Evolutionary conservation across 2,329 filamentous ascomycete genomes (phyloP).

Genomic region (Colletotrichum tamarilloi): DNA sequence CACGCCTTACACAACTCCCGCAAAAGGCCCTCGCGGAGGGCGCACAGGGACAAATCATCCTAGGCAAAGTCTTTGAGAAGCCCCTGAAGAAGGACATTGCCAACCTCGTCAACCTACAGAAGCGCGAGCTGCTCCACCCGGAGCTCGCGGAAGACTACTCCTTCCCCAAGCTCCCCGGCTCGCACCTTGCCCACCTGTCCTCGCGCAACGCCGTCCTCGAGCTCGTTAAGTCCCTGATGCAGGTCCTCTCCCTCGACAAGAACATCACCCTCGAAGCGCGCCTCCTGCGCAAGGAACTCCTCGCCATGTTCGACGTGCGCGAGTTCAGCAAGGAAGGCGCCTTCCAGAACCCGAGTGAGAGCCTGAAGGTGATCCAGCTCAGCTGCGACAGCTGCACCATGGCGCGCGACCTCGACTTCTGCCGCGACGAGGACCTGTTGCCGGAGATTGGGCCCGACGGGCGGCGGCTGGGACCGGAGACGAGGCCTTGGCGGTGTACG

Average conservation of each 20-base stretch:
- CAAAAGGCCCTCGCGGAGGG: constrained; percentile 69
- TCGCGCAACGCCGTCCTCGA: constrained; percentile 70
- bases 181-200: constrained; percentile 64
- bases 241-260: constrained; percentile 90
- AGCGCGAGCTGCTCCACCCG: constrained; percentile 88
- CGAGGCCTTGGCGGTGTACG: constrained; percentile 76
- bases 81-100: constrained; percentile 91
- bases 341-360: constrained; percentile 86
- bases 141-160: constrained; percentile 88
- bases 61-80: constrained; percentile 87
- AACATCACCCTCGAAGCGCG: constrained; percentile 90
- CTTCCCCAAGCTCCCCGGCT: constrained; percentile 84
- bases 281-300: constrained; percentile 86
- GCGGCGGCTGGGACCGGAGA: constrained; percentile 40
- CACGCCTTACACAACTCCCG: constrained; percentile 68
- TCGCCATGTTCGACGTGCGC: constrained; percentile 90
- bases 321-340: constrained; percentile 92
- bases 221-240: constrained; percentile 92
- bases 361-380: constrained; percentile 77
- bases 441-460: constrained; percentile 53
- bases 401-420: constrained; percentile 89
- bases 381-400: constrained; percentile 93
- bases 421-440: constrained; percentile 86
- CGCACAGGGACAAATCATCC: constrained; percentile 71
- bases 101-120: constrained; percentile 83